Base-by-base conservation (phyloP, 106 monocot species). In the Alisma plantagoaquatica region DNA sequence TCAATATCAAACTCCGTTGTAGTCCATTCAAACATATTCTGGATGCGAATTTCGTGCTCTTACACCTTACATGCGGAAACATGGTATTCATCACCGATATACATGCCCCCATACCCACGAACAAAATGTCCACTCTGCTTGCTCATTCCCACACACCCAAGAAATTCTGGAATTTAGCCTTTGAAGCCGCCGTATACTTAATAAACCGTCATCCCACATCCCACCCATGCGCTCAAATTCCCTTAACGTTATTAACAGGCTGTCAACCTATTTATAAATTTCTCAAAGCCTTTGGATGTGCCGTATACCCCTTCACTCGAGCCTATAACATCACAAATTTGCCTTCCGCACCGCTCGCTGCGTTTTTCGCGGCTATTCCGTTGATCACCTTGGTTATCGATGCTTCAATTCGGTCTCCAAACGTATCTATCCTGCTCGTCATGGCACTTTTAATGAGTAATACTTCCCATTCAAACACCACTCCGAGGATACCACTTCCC, bases 181-280 rank as follows among this genome's bases (percentile, higher is more conserved):
- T 38, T 18, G 27, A 15, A 7, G 31, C 27, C 43, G 64, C 43
- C 2, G 53, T 45, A 3, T 54, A 43, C 4, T 43, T 53, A 12
- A 53, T 64, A 21, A 64, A 54, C 20, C 26, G 52, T 3, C 30
- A 32, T 7, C 20, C 54, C 1, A 54, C 54, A 16, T n/a, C n/a
- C n/a, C n/a, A n/a, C n/a, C n/a, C n/a, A n/a, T n/a, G n/a, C n/a
- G n/a, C n/a, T n/a, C n/a, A n/a, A 3, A 7, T 1, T 33, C 20
- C 9, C 9, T 2, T 2, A 54, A 10, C 2, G 4, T 3, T 33
- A 2, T 18, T 16, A 19, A 2, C 15, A 26, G 2, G 54, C 31
- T 20, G n/a, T n/a, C n/a, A n/a, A 3, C 54, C 22, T 10, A 17
- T 32, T 33, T 54, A 54, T 33, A 33, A 9, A 4, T 32, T 54